Conservation (phyloP, 371 early-diverging fungal species). For the Phascolomyces articulosus region DNA sequence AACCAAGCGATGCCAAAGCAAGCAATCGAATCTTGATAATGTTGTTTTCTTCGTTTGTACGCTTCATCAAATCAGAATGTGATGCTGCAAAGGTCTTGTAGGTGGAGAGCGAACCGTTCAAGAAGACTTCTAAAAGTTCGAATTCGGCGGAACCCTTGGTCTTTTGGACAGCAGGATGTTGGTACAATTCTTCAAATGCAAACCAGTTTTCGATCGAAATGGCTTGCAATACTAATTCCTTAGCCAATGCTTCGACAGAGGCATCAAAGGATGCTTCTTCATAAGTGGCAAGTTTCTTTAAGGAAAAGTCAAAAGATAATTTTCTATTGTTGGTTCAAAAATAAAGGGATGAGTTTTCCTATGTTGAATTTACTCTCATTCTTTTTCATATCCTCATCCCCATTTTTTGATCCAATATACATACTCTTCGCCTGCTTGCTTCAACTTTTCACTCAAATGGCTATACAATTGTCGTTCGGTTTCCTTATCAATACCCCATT, state of each 20-base stretch:
- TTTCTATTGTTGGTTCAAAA: conserved; percentile 31
- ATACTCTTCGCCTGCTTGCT: conserved; percentile 65
- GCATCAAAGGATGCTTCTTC: conserved; percentile 21
- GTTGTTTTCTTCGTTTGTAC: conserved; percentile 63
- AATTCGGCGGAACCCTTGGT: conserved; percentile 65
- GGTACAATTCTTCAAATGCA: conserved; percentile 80
- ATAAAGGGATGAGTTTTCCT: too few species aligned
- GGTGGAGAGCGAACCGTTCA: conserved; percentile 70
- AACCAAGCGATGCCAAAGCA: conserved; percentile 82
- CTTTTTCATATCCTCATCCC: too few species aligned
- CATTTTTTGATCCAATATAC: too few species aligned
- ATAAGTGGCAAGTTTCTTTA: conserved; percentile 69
- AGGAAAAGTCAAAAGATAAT: conserved; percentile 63
- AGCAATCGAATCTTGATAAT: conserved; percentile 86
- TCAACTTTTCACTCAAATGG: conserved; percentile 66
- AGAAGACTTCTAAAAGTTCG: conserved; percentile 76
- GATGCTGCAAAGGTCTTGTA: conserved; percentile 66
- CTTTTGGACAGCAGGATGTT: conserved; percentile 72
- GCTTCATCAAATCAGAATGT: conserved; percentile 52
- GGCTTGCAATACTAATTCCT: conserved; percentile 69
- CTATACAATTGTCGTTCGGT: conserved; percentile 67
- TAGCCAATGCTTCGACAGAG: conserved; percentile 38
- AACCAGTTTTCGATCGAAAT: conserved; percentile 75
- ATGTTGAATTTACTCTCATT: too few species aligned
- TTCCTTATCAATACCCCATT: conserved; percentile 73